phyloP scores from a whole-genome alignment of 129 eudicot genomes.

The Pulicaria dysenterica region DNA sequence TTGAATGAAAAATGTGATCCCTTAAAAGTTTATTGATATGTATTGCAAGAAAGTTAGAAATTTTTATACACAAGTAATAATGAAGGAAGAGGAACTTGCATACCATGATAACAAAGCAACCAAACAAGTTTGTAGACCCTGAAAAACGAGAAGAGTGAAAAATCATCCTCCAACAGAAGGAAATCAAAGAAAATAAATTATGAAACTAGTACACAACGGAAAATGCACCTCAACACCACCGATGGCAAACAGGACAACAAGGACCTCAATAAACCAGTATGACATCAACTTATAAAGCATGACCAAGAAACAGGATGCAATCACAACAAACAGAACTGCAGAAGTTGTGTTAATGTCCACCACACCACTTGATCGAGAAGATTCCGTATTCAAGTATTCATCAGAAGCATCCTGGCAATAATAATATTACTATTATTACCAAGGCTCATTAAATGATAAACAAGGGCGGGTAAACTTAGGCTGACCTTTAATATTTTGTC shows the following conservation, averaged over 20 bases:
- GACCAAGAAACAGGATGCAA: constrained; percentile 95
- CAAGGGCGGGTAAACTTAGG: neutral
- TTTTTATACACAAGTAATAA: constrained; percentile 19
- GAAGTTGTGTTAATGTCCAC: constrained; percentile 88
- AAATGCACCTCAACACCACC: constrained; percentile 91
- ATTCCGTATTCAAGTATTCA: constrained; percentile 48
- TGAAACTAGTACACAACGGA: neutral
- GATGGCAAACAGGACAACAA: constrained; percentile 94
- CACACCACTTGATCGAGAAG: constrained; percentile 57
- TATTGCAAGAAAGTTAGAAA: constrained; percentile 2
- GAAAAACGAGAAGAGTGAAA: constrained; percentile 35
- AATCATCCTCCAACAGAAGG: constrained; percentile 22
- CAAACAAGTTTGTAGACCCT: constrained; percentile 98
- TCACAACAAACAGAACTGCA: constrained; percentile 87
- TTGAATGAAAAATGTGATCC: constrained; percentile 16
- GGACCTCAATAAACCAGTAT: constrained; percentile 85
- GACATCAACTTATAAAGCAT: constrained; percentile 99
- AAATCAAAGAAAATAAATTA: constrained; percentile 18
- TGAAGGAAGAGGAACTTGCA: constrained; percentile 17
- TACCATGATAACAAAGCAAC: constrained; percentile 97
- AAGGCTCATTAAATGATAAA: constrained; percentile 25
- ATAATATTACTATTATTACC: constrained; percentile 13
- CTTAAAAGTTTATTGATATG: constrained; percentile 19
- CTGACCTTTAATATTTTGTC: constrained; percentile 84
- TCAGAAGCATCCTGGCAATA: constrained; percentile 78